A percentile compares a stretch with the other conserved stretches of the same genome.
phyloP scores from a whole-genome alignment of 306 rosid genomes.

The Morella rubra region DNA sequence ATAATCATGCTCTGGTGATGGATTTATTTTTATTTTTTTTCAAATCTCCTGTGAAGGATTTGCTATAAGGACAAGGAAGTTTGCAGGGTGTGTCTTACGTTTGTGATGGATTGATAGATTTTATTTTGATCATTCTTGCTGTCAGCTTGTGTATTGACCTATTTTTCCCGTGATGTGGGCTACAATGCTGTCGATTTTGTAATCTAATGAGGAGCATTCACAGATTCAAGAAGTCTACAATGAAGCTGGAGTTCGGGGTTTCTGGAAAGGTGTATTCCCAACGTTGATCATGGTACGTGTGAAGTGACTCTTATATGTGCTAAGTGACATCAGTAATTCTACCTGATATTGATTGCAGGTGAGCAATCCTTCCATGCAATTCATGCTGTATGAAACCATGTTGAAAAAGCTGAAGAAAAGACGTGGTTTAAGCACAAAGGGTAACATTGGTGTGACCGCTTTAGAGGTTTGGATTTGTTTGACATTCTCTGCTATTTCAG shows the following conservation, averaged over 20 bases:
- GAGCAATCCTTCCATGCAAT: slow-evolving; percentile 95
- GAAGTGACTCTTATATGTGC: slow-evolving; percentile 30
- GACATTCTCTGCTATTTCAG: background rate
- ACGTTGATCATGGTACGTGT: slow-evolving; percentile 85
- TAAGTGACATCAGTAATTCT: slow-evolving; percentile 37
- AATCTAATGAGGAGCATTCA: background rate
- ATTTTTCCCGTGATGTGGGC: background rate
- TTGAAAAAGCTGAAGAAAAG: slow-evolving; percentile 63
- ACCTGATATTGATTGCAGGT: slow-evolving; percentile 60
- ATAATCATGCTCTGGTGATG: background rate
- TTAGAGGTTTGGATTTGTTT: slow-evolving; percentile 58
- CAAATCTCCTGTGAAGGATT: background rate
- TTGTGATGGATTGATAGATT: background rate
- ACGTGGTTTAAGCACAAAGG: slow-evolving; percentile 44
- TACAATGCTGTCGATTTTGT: background rate
- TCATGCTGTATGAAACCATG: slow-evolving; percentile 95
- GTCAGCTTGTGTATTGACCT: background rate
- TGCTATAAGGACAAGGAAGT: background rate
- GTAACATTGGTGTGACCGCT: slow-evolving; percentile 58
- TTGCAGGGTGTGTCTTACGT: background rate
- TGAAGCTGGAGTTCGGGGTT: slow-evolving; percentile 80
- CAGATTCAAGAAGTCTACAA: slow-evolving; percentile 83
- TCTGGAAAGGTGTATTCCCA: slow-evolving; percentile 95
- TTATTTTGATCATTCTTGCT: background rate
- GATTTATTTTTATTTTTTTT: background rate